Evolutionary conservation across 768 basidiomycete genomes (phyloP), one percentile per base, ranked within the genome.

Genomic region (Rhizopogon sp.): DNA sequence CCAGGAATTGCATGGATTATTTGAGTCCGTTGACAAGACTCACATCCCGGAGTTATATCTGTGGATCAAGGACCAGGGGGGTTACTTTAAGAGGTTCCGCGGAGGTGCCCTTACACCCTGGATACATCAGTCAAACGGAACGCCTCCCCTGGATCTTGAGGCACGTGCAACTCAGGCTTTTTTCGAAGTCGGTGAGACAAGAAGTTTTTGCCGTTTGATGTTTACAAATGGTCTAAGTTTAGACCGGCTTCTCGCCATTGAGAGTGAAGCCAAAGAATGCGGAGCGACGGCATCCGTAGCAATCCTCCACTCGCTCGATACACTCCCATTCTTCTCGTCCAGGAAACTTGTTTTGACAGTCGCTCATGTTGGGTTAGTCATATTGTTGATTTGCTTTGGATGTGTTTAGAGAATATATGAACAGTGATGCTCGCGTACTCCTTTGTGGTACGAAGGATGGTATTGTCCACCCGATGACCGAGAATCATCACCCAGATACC

Each of bases 401-500:
- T 22, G 14, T 22, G 14, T 49, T 49, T 37, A 37, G 35, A 37
- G 22, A 49, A 25, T 22, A 53, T 57, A 6, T 35, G 20, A 31
- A 42, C 61, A 95, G 94, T 5, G 95, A 98, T 69, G 96, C 95
- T 2, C 83, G 93, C 39, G 90, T 94, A 5, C 68, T 98, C 11
- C 72, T 99, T 40, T 91, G 91, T 56, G 78, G 87, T 6, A 84
- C 85, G 0, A 72, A 85, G 17, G 82, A 80, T 31, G 94, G 93
- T 1, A 72, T 76, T 43, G 90, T 86, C n/a, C 73, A 80, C 44
- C 81, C 91, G 1, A 89, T 98, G 81, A 97, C 97, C 0, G 93
- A 98, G 72, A 87, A 83, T 29, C 97, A 99, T 66, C 96, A 98
- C 67, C 88, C 93, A n/a, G 96, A 98, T 62, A 81, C 91, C 22